phyloP scores from a whole-genome alignment of 352 stramenopile species.

The Phytophthora cryptogea region DNA sequence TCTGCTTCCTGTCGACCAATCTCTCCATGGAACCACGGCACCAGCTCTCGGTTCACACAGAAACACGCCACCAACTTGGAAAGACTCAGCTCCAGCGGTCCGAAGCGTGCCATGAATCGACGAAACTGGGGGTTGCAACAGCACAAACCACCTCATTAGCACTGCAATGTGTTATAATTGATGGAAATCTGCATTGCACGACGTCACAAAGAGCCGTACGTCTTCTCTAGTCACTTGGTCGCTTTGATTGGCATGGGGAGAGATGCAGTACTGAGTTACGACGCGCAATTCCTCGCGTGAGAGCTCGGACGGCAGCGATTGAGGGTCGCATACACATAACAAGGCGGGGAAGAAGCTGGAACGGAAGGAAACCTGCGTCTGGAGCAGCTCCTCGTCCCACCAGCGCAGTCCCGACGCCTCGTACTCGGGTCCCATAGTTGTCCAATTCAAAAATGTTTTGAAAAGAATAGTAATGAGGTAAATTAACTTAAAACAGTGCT shows the following conservation, averaged over 20 bases:
- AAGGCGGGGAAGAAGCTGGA: conserved; percentile 59
- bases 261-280: conserved; percentile 59
- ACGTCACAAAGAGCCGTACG: conserved; percentile 22
- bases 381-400: conserved; percentile 41
- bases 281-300: conserved; percentile 66
- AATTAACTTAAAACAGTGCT: neutral
- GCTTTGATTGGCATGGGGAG: conserved; percentile 41
- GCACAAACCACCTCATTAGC: conserved; percentile 5
- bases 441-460: neutral
- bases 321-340: conserved; percentile 41
- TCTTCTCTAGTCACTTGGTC: conserved; percentile 52
- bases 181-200: neutral
- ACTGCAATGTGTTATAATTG: neutral
- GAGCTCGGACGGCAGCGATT: conserved; percentile 38
- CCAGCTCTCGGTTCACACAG: conserved; percentile 57
- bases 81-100: conserved; percentile 58
- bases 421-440: conserved; percentile 11
- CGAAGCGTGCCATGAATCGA: conserved; percentile 72
- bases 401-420: conserved; percentile 30
- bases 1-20: conserved; percentile 59
- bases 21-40: conserved; percentile 77
- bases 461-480: neutral
- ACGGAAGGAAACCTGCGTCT: conserved; percentile 42
- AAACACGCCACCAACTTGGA: conserved; percentile 70
- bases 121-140: conserved; percentile 46